Conservation (phyloP, 768 basidiomycete genomes). For the Podaxis sp. region DNA sequence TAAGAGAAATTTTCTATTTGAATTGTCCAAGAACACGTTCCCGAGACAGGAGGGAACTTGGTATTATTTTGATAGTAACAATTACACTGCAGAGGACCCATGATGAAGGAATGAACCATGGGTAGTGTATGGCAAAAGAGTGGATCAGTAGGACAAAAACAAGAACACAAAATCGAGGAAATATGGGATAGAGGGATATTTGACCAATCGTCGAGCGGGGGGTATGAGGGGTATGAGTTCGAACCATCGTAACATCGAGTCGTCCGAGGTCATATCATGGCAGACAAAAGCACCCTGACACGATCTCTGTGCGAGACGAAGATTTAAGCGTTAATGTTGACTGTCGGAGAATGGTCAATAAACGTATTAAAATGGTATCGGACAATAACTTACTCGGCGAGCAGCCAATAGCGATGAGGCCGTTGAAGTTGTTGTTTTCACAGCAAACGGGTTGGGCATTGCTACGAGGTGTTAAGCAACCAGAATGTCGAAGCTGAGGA, state of each 20-base stretch:
- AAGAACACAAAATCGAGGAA: not conserved
- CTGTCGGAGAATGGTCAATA: slow-evolving; percentile 14
- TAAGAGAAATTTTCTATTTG: not conserved
- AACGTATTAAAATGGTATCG: not conserved
- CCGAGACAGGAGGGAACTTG: not conserved
- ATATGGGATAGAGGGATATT: not conserved
- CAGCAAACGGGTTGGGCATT: slow-evolving; percentile 45
- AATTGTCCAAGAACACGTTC: not conserved
- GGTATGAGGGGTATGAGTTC: not conserved
- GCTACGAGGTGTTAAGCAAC: slow-evolving; percentile 21
- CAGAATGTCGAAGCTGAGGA: not conserved
- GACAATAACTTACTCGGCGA: slow-evolving; percentile 33
- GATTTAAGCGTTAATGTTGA: slow-evolving; percentile 22
- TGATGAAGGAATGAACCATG: slow-evolving; percentile 24
- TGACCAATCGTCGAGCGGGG: not conserved
- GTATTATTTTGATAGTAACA: slow-evolving; percentile 15
- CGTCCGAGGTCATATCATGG: not conserved
- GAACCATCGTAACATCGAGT: not conserved
- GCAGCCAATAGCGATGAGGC: slow-evolving; percentile 43
- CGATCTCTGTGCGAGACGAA: not conserved
- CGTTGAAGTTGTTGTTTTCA: slow-evolving; percentile 39
- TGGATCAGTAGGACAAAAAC: not conserved
- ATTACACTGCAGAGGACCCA: slow-evolving; percentile 5
- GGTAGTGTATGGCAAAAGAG: not conserved
- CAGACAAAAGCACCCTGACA: not conserved